Evolutionary conservation across 169 alveolate species (phyloP).

Genomic region (Haemoproteus tartakovskyi): DNA sequence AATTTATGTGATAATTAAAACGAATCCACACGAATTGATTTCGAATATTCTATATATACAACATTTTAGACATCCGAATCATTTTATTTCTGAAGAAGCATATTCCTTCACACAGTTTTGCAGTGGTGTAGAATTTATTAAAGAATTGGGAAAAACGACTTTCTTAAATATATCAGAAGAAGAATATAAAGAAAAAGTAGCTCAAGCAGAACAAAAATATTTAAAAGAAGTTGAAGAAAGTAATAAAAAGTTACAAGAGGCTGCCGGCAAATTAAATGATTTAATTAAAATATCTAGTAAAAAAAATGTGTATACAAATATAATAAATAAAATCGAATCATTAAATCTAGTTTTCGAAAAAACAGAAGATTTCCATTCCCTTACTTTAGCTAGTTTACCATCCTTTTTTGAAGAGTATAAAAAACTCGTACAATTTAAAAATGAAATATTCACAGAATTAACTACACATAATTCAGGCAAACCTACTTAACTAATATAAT

Average conservation of each 20-base stretch:
- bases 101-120: slow-evolving; percentile 82
- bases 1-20: slow-evolving; percentile 76
- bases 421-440: slow-evolving; percentile 34
- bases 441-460: slow-evolving; percentile 16
- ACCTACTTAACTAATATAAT: background rate
- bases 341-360: slow-evolving; percentile 14
- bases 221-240: slow-evolving; percentile 57
- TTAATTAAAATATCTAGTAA: slow-evolving; percentile 28
- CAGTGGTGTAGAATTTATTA: slow-evolving; percentile 81
- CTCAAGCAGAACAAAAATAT: slow-evolving; percentile 34
- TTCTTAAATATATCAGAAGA: slow-evolving; percentile 63
- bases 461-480: slow-evolving; percentile 10
- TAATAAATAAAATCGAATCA: slow-evolving; percentile 17
- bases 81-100: slow-evolving; percentile 81
- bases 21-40: slow-evolving; percentile 81
- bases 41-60: slow-evolving; percentile 80
- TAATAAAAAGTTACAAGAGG: slow-evolving; percentile 53
- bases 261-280: slow-evolving; percentile 48
- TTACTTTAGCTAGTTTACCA: slow-evolving; percentile 12
- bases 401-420: slow-evolving; percentile 43
- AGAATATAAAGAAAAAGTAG: slow-evolving; percentile 52
- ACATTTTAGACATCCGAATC: slow-evolving; percentile 80
- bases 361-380: slow-evolving; percentile 5
- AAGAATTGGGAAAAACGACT: slow-evolving; percentile 61
- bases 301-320: slow-evolving; percentile 16